Percentiles rank a stretch among this genome's conserved stretches.
These are phyloP conservation scores for Cladophialophora immunda DNA, from an alignment of 2,329 filamentous ascomycete genomes.

Conservation along the genomic window DNA sequence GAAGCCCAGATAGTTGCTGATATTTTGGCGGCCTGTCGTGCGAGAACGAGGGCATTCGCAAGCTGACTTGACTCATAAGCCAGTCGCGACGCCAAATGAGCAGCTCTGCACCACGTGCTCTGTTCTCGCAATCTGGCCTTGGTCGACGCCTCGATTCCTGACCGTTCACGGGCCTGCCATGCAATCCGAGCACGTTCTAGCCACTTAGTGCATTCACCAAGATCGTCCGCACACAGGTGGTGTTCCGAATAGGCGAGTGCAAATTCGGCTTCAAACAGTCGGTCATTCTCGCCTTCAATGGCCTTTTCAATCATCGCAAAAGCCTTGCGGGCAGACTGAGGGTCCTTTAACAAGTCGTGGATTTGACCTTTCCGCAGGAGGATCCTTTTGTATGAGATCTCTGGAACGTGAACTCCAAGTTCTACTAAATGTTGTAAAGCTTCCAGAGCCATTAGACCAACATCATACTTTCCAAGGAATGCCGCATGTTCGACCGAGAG, in stretches of 20 bases:
- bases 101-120: conserved; percentile 28
- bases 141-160: conserved; percentile 9
- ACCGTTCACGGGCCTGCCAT: conserved; percentile 42
- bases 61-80: conserved; percentile 31
- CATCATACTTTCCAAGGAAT: conserved; percentile 63
- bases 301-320: conserved; percentile 68
- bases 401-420: conserved; percentile 49
- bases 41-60: conserved; percentile 30
- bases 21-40: conserved; percentile 39
- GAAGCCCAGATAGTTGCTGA: conserved; percentile 37
- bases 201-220: conserved; percentile 64
- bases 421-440: conserved; percentile 59
- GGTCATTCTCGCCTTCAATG: conserved; percentile 51
- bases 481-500: conserved; percentile 65
- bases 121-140: conserved; percentile 29
- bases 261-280: conserved; percentile 63
- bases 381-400: conserved; percentile 52
- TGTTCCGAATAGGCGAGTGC: conserved; percentile 80
- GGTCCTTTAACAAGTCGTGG: conserved; percentile 68
- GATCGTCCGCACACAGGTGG: conserved; percentile 70
- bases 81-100: conserved; percentile 33
- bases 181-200: conserved; percentile 43
- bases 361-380: conserved; percentile 61
- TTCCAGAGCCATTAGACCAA: conserved; percentile 59
- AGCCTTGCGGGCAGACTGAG: conserved; percentile 63